A percentile compares a stretch with the other conserved stretches of the same genome.
Conservation (phyloP, 1,284 basidiomycete species). For the Ganoderma lingzhi region DNA sequence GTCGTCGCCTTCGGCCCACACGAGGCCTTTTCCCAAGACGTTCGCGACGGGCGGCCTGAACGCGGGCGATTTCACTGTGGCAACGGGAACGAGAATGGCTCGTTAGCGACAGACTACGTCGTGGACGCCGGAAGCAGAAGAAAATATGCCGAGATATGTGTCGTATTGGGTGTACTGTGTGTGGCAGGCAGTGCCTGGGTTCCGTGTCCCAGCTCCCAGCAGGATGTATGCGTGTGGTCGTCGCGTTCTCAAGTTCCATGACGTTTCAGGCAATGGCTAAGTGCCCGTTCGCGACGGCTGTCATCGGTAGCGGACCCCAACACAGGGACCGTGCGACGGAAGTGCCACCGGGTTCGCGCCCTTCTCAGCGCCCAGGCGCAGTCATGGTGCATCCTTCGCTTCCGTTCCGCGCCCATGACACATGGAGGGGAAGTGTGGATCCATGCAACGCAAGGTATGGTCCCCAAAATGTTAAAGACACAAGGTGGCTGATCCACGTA, state of each 20-base stretch:
- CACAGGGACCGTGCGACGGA: background rate
- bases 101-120: slow-evolving; percentile 12
- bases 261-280: background rate
- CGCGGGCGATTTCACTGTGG: slow-evolving; percentile 38
- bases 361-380: background rate
- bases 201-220: background rate
- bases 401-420: slow-evolving; percentile 6
- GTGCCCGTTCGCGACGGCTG: background rate
- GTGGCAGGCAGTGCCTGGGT: background rate
- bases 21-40: slow-evolving; percentile 40
- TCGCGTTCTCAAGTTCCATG: background rate
- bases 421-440: background rate
- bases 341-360: background rate
- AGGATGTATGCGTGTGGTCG: background rate
- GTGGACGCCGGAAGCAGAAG: background rate
- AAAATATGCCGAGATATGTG: background rate
- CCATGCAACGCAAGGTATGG: background rate
- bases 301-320: background rate
- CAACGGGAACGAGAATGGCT: background rate
- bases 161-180: background rate
- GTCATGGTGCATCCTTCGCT: background rate
- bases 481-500: background rate
- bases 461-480: background rate
- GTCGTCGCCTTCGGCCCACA: slow-evolving; percentile 42
- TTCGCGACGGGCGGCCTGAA: slow-evolving; percentile 38